Percentiles rank a stretch among this genome's conserved stretches.
phyloP scores from a whole-genome alignment of 768 basidiomycete species.

The Tricholoma matsutake region DNA sequence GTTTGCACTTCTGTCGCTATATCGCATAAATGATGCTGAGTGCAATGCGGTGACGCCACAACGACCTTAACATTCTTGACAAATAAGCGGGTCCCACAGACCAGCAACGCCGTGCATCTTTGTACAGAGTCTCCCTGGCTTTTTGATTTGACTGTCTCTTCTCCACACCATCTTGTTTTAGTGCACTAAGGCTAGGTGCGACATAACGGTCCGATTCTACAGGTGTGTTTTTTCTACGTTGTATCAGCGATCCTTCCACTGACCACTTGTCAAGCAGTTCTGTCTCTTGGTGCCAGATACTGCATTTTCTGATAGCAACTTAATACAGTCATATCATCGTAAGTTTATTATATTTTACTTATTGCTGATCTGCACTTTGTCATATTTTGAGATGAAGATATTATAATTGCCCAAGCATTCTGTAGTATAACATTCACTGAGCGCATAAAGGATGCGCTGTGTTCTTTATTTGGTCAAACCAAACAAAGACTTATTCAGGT shows the following conservation, averaged over 20 bases:
- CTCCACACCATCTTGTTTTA: background rate
- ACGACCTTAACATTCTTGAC: background rate
- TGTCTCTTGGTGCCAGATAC: too few relatives aligned
- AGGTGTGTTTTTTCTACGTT: background rate
- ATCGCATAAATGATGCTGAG: background rate
- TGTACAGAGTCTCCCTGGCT: background rate
- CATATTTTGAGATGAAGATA: background rate
- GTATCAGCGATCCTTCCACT: background rate
- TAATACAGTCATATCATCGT: background rate
- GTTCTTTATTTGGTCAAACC: constrained; percentile 33
- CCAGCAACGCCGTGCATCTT: background rate
- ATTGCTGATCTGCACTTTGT: background rate
- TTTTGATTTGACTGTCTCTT: background rate
- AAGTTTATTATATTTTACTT: background rate
- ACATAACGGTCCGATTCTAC: background rate
- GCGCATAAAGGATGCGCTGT: background rate
- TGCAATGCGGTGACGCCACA: background rate
- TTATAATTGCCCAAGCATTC: background rate
- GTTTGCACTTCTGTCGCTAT: background rate
- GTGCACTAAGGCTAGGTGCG: background rate
- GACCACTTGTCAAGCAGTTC: background rate
- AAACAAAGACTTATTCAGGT: constrained; percentile 35
- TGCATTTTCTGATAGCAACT: background rate
- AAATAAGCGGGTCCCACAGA: background rate
- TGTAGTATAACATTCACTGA: background rate